Percentiles rank a stretch among this genome's conserved stretches.
Conservation (phyloP, 768 basidiomycete genomes). For the Lactifluus echinatus region DNA sequence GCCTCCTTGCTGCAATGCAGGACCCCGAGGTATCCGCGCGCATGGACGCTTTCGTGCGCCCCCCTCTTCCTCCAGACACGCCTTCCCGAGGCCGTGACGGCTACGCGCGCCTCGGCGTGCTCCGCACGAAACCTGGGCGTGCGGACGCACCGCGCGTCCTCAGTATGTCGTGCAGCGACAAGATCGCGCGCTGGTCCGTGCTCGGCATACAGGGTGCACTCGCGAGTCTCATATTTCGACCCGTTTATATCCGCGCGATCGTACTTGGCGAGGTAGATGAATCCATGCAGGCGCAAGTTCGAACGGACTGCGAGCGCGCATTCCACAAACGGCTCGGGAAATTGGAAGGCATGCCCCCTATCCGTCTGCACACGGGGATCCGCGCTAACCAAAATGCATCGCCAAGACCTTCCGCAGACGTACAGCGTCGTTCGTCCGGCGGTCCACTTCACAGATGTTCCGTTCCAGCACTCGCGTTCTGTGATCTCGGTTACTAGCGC, state of each 20-base stretch:
- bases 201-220: conserved; percentile 84
- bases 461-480: conserved; percentile 52
- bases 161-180: conserved; percentile 93
- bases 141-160: conserved; percentile 78
- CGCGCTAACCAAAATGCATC: neutral
- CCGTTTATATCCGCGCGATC: conserved; percentile 57
- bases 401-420: conserved; percentile 37
- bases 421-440: conserved; percentile 43
- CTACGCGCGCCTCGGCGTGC: conserved; percentile 61
- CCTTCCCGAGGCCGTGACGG: conserved; percentile 73
- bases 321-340: conserved; percentile 47
- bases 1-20: conserved; percentile 66
- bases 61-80: conserved; percentile 27
- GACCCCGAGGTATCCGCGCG: conserved; percentile 62
- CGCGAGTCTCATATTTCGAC: conserved; percentile 42
- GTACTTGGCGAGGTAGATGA: conserved; percentile 64
- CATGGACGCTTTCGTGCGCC: conserved; percentile 42
- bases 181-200: conserved; percentile 80
- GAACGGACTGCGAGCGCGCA: conserved; percentile 59
- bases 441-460: conserved; percentile 48
- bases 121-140: conserved; percentile 92
- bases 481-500: conserved; percentile 21
- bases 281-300: conserved; percentile 33
- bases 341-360: conserved; percentile 33
- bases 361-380: neutral